Base-by-base conservation (phyloP, 257 asterid genomes). In the Misopates orontium region DNA sequence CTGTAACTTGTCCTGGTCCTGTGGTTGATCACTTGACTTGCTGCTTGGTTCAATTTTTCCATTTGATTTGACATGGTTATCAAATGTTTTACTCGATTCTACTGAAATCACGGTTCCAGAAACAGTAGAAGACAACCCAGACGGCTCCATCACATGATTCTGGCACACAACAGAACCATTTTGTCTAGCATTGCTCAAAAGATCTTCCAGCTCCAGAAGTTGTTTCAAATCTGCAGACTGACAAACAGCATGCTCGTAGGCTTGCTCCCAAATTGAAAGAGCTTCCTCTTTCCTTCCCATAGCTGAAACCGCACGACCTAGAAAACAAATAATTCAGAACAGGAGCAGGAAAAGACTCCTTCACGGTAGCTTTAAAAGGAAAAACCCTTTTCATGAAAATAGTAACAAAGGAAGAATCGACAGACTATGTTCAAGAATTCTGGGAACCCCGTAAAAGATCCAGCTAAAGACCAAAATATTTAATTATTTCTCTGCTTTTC, bases 201-300 rank as follows among this genome's bases (percentile, higher is more conserved):
- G 94, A 66, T 91, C 90, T 70, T 85, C 96, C 75, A 91, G 81
- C 90, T 91, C 96, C 81, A 91, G 72, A 39, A 91, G 83, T 62
- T 83, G 95, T 80, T 84, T 86, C 64, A 93, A 64, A 87, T 93
- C 97, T 47, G 97, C 79, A 75, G 95, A 79, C 82, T 87, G 92
- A 25, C 77, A 73, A 79, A 84, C 79, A 71, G 96, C 95, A 73
- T 72, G 86, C 67, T 80, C 85, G 70, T 82, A 85, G 42, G 97
- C 99, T 81, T 84, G 85, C 87, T 86, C 83, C 99, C 96, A 93
- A 67, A 90, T 84, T 72, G 73, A 80, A 66, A 87, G 70, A 75
- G 98, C 96, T 71, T 91, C 96, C 45, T 80, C 86, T 75, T 79
- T 89, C 77, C 82, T 91, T 74, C 97, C 99, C 66, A 93, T 60